phyloP scores from a whole-genome alignment of 768 basidiomycete species.

The Pulveroboletus sp. region DNA sequence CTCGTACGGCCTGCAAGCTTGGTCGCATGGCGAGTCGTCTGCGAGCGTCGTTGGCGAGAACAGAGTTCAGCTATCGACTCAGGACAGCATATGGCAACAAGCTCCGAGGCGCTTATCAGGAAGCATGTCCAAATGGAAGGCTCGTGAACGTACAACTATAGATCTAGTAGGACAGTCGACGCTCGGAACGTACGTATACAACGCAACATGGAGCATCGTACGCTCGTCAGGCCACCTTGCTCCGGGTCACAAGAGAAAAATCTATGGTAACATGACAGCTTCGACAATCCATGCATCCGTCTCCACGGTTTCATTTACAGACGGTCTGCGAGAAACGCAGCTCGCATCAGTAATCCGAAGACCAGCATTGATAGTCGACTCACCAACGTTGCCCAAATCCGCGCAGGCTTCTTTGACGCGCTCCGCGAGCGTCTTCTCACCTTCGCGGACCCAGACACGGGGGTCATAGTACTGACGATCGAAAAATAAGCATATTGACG shows the following conservation, averaged over 20 bases:
- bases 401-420: slow-evolving; percentile 93
- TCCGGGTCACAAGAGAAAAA: not conserved
- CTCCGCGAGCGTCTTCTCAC: slow-evolving; percentile 83
- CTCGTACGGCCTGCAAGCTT: not conserved
- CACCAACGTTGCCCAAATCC: slow-evolving; percentile 74
- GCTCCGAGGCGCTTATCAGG: not conserved
- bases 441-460: slow-evolving; percentile 97
- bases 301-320: slow-evolving; percentile 13
- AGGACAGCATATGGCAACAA: not conserved
- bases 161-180: not conserved
- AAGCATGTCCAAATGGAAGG: not conserved
- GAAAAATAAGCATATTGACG: not conserved
- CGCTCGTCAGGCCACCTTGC: not conserved
- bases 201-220: not conserved
- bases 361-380: slow-evolving; percentile 17
- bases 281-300: not conserved
- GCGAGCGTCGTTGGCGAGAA: not conserved
- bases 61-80: not conserved
- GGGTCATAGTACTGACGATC: slow-evolving; percentile 77
- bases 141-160: not conserved
- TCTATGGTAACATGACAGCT: slow-evolving; percentile 22
- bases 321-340: slow-evolving; percentile 13
- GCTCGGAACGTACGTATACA: not conserved
- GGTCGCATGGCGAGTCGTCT: not conserved
- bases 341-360: not conserved